phyloP scores from a whole-genome alignment of 306 rosid species.

The Echinosophora koreensis region DNA sequence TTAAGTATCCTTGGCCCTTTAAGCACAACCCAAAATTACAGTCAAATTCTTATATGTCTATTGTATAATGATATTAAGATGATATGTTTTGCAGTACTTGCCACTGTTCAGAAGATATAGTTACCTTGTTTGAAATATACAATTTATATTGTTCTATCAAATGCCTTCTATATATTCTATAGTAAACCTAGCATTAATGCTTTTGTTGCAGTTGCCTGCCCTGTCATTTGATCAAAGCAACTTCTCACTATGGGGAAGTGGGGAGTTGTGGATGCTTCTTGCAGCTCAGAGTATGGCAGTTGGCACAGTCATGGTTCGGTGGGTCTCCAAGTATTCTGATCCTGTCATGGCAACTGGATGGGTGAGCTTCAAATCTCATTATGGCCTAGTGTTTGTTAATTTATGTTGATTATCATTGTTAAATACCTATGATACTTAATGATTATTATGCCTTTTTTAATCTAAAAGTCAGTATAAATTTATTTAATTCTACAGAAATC shows the following conservation, averaged over 20 bases:
- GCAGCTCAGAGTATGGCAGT: conserved; percentile 99
- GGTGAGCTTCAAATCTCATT: conserved; percentile 61
- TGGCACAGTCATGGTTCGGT: conserved; percentile 98
- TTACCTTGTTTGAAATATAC: conserved; percentile 25
- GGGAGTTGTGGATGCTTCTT: conserved; percentile 99
- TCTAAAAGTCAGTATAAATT: not conserved
- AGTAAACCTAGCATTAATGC: not conserved
- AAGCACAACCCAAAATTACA: conserved; percentile 1
- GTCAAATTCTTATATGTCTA: conserved; percentile 11
- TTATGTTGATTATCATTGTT: conserved; percentile 34
- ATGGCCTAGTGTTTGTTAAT: conserved; percentile 8
- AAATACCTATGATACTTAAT: conserved; percentile 21
- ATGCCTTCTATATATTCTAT: conserved; percentile 16
- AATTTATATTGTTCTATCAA: conserved; percentile 23
- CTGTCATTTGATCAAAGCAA: conserved; percentile 66
- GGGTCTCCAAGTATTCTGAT: conserved; percentile 96
- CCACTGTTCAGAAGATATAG: not conserved
- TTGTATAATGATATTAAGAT: conserved; percentile 19
- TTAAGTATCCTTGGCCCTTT: not conserved
- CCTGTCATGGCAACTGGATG: conserved; percentile 99
- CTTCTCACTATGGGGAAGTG: conserved; percentile 95
- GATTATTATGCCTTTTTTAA: not conserved
- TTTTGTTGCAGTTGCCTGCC: conserved; percentile 69
- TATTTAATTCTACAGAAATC: conserved; percentile 15
- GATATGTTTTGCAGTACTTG: conserved; percentile 28